Evolutionary conservation across 139 green algal genomes (phyloP), one percentile per base, ranked within the genome.

Genomic region (Picochlorum sp.): DNA sequence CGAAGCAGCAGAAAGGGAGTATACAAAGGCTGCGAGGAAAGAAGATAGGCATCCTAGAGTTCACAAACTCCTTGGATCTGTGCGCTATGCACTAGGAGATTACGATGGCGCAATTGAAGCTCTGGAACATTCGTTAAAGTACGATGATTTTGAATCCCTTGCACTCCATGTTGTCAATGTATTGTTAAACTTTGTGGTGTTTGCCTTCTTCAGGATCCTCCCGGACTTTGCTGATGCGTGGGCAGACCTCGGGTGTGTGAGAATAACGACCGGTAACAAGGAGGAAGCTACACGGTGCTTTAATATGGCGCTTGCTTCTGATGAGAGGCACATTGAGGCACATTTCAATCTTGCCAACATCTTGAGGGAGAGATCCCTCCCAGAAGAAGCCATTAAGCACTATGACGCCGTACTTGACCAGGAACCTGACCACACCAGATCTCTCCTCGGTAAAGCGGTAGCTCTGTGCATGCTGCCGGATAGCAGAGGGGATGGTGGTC

Each of bases 21-120:
- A 66, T 23, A 32, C 4, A 6, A 59, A 80, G 49, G 83, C 81
- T 13, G 51, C 68, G 18, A 55, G 67, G 1, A 64, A 88, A 18
- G 78, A 75, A 37, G 69, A 79, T 1, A 20, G 69, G 21, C 83
- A 90, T 55, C 70, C 66, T 63, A 69, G 85, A 13, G 84, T 75
- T 6, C 62, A 74, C 37, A 90, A 90, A 76, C 72, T 90, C 21
- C 69, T 91, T 21, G 84, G 83, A 49, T 63, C 23, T 23, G 84
- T 85, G 0, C 69, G 74, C 26, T 86, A 78, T 52, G 83, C 75
- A 0, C 61, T 84, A 24, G 84, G 84, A 6, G 82, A 90, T 45
- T 62, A 76, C 44, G 65, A 67, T 11, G 75, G 69, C 2, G 83
- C 83, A 13, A 63, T 71, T 50, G 67, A 77, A 15, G 78, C 81